phyloP scores from a whole-genome alignment of 768 basidiomycete genomes.

The Lactarius deliciosus region DNA sequence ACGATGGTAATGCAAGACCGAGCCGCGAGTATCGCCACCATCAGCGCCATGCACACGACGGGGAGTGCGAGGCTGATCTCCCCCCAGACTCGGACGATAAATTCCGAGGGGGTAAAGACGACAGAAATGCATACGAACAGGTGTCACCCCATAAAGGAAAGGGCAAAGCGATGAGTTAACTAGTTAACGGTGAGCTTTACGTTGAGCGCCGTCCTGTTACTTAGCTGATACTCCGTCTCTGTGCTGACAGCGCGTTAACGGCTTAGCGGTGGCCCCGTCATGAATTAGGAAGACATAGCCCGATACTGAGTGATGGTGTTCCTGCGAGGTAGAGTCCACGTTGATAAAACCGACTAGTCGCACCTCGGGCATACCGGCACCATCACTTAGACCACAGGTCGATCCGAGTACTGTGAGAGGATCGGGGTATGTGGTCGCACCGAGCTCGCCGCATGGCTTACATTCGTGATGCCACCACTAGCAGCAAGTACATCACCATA shows the following conservation, averaged over 20 bases:
- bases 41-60: conserved; percentile 10
- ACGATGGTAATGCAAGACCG: conserved; percentile 16
- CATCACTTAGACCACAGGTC: background rate
- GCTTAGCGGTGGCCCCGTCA: background rate
- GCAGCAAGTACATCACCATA: too few relatives aligned
- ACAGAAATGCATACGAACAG: conserved; percentile 25
- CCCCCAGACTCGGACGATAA: conserved; percentile 6
- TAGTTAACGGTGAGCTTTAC: too few relatives aligned
- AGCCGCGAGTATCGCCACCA: conserved; percentile 2
- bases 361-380: background rate
- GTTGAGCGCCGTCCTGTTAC: too few relatives aligned
- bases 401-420: too few relatives aligned
- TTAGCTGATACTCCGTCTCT: too few relatives aligned
- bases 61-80: background rate
- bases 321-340: background rate
- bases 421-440: background rate
- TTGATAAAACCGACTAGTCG: background rate
- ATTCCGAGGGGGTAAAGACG: background rate
- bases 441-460: background rate
- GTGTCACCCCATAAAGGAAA: conserved; percentile 23
- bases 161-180: conserved; percentile 4
- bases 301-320: background rate
- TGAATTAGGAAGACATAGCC: background rate
- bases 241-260: background rate
- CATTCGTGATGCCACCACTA: background rate